Evolutionary conservation across 2,329 filamentous ascomycete species (phyloP).

Genomic region (Geosmithia flava): DNA sequence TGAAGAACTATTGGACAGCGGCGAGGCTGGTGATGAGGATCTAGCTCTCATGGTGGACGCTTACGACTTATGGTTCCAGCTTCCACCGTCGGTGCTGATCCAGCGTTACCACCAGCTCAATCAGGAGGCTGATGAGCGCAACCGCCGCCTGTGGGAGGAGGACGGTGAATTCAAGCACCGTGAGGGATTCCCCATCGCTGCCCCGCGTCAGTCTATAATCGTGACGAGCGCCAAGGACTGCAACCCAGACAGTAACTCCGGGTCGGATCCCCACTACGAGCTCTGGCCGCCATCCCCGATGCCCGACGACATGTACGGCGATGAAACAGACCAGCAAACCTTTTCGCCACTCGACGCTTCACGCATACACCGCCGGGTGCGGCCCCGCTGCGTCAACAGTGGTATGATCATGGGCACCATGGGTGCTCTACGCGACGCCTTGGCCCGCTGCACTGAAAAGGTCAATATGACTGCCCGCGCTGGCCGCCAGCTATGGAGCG

Average conservation of each 20-base stretch:
- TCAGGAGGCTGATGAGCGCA: slow-evolving; percentile 16
- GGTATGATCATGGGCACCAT: slow-evolving; percentile 23
- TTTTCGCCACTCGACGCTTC: slow-evolving; percentile 15
- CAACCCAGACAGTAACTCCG: slow-evolving; percentile 17
- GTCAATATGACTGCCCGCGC: slow-evolving; percentile 11
- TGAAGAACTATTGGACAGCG: slow-evolving; percentile 12
- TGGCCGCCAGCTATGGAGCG: slow-evolving; percentile 23
- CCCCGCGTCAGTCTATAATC: slow-evolving; percentile 18
- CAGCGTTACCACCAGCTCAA: slow-evolving; percentile 22
- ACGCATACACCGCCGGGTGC: slow-evolving; percentile 17
- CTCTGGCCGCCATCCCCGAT: slow-evolving; percentile 23
- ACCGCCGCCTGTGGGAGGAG: slow-evolving; percentile 11
- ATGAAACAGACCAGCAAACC: slow-evolving; percentile 15
- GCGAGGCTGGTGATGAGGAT: slow-evolving; percentile 13
- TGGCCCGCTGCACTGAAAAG: slow-evolving; percentile 15
- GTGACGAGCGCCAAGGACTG: slow-evolving; percentile 22
- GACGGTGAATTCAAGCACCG: neutral
- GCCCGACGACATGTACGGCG: slow-evolving; percentile 18
- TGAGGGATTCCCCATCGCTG: slow-evolving; percentile 13
- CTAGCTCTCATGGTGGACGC: slow-evolving; percentile 23
- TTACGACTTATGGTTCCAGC: slow-evolving; percentile 25
- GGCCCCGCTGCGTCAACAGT: slow-evolving; percentile 20
- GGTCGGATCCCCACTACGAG: slow-evolving; percentile 20
- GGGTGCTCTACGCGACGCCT: slow-evolving; percentile 10
- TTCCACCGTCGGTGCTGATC: slow-evolving; percentile 22